phyloP scores from a whole-genome alignment of 768 basidiomycete species.

The Macrolepiota dolichaula region DNA sequence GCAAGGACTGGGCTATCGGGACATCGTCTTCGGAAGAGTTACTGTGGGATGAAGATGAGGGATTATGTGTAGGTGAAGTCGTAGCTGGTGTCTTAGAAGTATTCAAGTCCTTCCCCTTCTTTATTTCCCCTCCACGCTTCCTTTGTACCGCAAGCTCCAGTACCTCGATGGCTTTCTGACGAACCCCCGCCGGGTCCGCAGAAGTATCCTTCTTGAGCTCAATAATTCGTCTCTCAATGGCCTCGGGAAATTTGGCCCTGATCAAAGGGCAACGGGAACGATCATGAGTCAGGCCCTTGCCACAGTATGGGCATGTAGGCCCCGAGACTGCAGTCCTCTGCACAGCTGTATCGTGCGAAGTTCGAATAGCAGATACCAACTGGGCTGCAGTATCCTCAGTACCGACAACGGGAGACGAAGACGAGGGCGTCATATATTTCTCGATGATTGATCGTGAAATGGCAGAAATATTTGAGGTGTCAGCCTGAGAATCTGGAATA shows the following conservation, averaged over 20 bases:
- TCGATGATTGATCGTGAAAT: slow-evolving; percentile 8
- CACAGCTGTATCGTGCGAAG: neutral
- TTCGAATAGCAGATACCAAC: neutral
- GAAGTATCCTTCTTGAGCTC: slow-evolving; percentile 32
- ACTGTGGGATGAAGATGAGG: neutral
- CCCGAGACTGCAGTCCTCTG: too few relatives aligned
- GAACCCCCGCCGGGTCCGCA: slow-evolving; percentile 20
- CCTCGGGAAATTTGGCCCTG: slow-evolving; percentile 31
- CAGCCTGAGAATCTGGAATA: neutral
- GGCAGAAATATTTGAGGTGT: neutral
- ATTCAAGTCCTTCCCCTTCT: neutral
- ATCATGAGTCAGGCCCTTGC: slow-evolving; percentile 39
- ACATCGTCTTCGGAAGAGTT: neutral
- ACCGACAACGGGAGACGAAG: neutral
- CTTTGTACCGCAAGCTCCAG: slow-evolving; percentile 33
- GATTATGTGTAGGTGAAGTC: neutral
- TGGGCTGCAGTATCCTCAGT: neutral
- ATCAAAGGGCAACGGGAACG: slow-evolving; percentile 50
- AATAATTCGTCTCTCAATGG: slow-evolving; percentile 42
- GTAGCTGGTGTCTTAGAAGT: too few relatives aligned
- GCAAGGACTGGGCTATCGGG: neutral
- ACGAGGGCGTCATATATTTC: slow-evolving; percentile 1
- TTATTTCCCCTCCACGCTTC: slow-evolving; percentile 3
- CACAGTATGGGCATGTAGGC: slow-evolving; percentile 40
- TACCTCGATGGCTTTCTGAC: slow-evolving; percentile 33